Percentiles rank a stretch among this genome's conserved stretches.
These are phyloP conservation scores for Apiospora koreana DNA, from an alignment of 2,329 filamentous ascomycete species.

Conservation along the genomic window DNA sequence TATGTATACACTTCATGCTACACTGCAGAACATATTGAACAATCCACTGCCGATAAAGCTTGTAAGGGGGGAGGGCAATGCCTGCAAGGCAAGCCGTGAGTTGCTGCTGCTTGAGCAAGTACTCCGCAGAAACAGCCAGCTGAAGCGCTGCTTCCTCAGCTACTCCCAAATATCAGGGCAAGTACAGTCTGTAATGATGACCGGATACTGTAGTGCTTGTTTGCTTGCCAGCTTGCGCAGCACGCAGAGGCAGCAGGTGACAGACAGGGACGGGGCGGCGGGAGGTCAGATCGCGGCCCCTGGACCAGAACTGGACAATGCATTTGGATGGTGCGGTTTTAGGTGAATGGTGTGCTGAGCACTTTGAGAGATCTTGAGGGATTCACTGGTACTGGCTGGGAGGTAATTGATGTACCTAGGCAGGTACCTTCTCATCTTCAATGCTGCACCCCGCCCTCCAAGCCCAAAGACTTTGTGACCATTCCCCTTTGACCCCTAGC, in stretches of 20 bases:
- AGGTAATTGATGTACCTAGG: not conserved
- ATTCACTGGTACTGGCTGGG: not conserved
- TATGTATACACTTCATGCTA: not conserved
- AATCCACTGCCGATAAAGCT: not conserved
- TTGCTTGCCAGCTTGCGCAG: not conserved
- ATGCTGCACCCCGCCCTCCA: not conserved
- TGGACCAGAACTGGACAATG: not conserved
- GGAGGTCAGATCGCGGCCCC: not conserved
- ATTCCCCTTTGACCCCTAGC: not conserved
- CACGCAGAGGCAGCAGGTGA: too few species aligned
- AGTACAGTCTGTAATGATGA: not conserved
- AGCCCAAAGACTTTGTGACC: not conserved
- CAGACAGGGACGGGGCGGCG: not conserved
- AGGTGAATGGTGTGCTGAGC: slow-evolving; percentile 1
- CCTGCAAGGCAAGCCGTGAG: too few species aligned
- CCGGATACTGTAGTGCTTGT: not conserved
- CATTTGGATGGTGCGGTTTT: not conserved
- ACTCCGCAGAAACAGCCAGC: too few species aligned
- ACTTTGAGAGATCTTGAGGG: not conserved
- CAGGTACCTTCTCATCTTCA: too few species aligned
- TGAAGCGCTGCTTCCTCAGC: not conserved
- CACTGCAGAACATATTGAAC: not conserved
- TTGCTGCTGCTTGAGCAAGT: too few species aligned
- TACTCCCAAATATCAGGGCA: not conserved
- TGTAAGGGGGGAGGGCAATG: not conserved